A percentile compares a stretch with the other conserved stretches of the same genome.
Conservation (phyloP, 2,329 filamentous ascomycete species). For the Hirsutella minnesotensis region DNA sequence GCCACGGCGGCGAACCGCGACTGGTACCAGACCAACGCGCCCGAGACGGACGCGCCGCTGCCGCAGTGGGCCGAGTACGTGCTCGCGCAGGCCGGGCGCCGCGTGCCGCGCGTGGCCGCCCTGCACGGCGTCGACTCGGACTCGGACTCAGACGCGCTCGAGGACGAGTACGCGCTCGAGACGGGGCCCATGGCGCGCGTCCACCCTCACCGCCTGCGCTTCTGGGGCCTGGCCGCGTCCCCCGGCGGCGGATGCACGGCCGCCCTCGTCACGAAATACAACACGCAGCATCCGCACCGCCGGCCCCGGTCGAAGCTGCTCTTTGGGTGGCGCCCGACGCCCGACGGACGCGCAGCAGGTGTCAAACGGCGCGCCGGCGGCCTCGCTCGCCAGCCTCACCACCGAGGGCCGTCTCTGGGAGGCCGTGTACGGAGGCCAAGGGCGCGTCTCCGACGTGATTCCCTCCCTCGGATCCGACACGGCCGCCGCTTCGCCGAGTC, state of each 20-base stretch:
- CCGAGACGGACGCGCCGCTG: constrained; percentile 12
- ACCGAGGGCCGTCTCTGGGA: constrained; percentile 45
- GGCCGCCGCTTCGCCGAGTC: constrained; percentile 8
- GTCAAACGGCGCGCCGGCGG: not conserved
- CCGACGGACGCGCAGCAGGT: not conserved
- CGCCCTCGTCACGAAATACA: constrained; percentile 36
- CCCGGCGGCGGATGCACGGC: constrained; percentile 40
- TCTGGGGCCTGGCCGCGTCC: constrained; percentile 41
- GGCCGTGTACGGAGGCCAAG: constrained; percentile 45
- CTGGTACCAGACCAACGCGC: constrained; percentile 42
- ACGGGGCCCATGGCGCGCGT: constrained; percentile 28
- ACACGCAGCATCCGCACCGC: constrained; percentile 35
- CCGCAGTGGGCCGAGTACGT: constrained; percentile 38
- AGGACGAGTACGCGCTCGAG: constrained; percentile 6
- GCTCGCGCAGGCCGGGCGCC: constrained; percentile 27
- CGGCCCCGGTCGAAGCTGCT: constrained; percentile 22
- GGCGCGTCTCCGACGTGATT: constrained; percentile 29
- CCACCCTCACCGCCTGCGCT: constrained; percentile 35
- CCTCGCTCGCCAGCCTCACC: constrained; percentile 20
- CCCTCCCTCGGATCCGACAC: constrained; percentile 9
- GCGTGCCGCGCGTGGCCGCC: constrained; percentile 33
- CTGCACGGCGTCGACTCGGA: constrained; percentile 20
- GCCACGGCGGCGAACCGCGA: constrained; percentile 36
- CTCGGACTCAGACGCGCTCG: constrained; percentile 12
- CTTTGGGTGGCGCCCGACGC: constrained; percentile 19